phyloP scores from a whole-genome alignment of 1,284 basidiomycete genomes.

The Phellinidium pouzarii region DNA sequence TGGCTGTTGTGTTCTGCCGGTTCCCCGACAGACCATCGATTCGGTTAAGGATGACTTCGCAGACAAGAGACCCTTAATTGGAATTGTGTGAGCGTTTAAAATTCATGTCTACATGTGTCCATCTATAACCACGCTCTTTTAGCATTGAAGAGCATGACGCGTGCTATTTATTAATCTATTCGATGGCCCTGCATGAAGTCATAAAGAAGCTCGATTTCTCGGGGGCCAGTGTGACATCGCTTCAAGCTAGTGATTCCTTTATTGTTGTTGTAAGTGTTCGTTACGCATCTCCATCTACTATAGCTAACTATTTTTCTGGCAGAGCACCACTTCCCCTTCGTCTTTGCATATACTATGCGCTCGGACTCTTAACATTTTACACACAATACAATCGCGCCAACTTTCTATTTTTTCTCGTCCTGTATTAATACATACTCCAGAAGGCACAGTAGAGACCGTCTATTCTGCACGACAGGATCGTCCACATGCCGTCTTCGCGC shows the following conservation, averaged over 20 bases:
- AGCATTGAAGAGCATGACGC: slow-evolving; percentile 25
- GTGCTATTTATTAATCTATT: slow-evolving; percentile 49
- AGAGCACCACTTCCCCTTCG: slow-evolving; percentile 54
- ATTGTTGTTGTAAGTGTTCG: slow-evolving; percentile 49
- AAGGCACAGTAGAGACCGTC: slow-evolving; percentile 12
- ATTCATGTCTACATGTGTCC: background rate
- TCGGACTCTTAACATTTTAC: slow-evolving; percentile 43
- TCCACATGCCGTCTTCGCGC: slow-evolving; percentile 47
- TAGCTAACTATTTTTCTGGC: slow-evolving; percentile 15
- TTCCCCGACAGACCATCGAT: slow-evolving; percentile 24
- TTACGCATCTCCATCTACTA: background rate
- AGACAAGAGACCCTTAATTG: slow-evolving; percentile 42
- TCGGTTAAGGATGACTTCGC: slow-evolving; percentile 26
- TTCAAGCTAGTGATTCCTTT: slow-evolving; percentile 44
- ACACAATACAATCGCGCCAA: slow-evolving; percentile 33
- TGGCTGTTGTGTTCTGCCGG: slow-evolving; percentile 42
- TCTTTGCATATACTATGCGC: slow-evolving; percentile 53
- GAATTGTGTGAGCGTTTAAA: slow-evolving; percentile 43
- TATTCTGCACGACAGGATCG: slow-evolving; percentile 18
- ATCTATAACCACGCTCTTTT: background rate
- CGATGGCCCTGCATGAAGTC: slow-evolving; percentile 47
- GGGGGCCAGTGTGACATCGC: slow-evolving; percentile 33
- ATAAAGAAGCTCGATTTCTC: slow-evolving; percentile 42
- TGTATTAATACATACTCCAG: slow-evolving; percentile 15
- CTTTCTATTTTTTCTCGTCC: slow-evolving; percentile 17